Conservation (phyloP, 2,329 filamentous ascomycete genomes). For the Pseudogymnoascus sp. region DNA sequence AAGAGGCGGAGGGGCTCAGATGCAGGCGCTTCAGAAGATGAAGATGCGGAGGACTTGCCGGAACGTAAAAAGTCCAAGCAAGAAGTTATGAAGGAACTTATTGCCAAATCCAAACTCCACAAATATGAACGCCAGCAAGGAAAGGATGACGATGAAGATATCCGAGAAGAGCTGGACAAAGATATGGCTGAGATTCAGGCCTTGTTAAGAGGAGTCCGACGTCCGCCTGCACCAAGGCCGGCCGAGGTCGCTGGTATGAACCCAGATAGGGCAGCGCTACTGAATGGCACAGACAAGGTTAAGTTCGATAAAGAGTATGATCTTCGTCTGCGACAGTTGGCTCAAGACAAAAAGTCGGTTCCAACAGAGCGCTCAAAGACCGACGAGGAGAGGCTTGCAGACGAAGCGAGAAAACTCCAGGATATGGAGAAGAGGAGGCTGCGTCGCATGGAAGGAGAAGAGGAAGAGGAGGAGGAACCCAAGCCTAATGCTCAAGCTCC, state of each 20-base stretch:
- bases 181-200: constrained; percentile 69
- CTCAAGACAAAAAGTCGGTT: constrained; percentile 74
- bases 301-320: constrained; percentile 85
- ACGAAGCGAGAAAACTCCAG: constrained; percentile 69
- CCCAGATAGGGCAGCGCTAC: constrained; percentile 53
- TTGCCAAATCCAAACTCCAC: constrained; percentile 91
- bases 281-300: constrained; percentile 53
- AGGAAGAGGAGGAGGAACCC: constrained; percentile 49
- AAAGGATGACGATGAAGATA: constrained; percentile 88
- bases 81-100: constrained; percentile 96
- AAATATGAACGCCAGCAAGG: constrained; percentile 89
- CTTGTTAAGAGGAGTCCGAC: constrained; percentile 55
- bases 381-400: constrained; percentile 72
- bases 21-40: constrained; percentile 41
- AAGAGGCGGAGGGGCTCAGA: constrained; percentile 49
- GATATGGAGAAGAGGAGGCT: constrained; percentile 76
- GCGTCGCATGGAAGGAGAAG: constrained; percentile 79
- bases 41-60: constrained; percentile 51
- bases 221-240: constrained; percentile 33
- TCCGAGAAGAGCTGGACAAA: constrained; percentile 77
- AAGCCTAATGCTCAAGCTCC: constrained; percentile 24
- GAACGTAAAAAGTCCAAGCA: constrained; percentile 90
- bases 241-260: constrained; percentile 44
- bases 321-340: constrained; percentile 69
- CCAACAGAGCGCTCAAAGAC: constrained; percentile 87